These are phyloP conservation scores for Parathielavia hyrcaniae DNA, from an alignment of 495 filamentous ascomycete genomes.

Conservation along the genomic window DNA sequence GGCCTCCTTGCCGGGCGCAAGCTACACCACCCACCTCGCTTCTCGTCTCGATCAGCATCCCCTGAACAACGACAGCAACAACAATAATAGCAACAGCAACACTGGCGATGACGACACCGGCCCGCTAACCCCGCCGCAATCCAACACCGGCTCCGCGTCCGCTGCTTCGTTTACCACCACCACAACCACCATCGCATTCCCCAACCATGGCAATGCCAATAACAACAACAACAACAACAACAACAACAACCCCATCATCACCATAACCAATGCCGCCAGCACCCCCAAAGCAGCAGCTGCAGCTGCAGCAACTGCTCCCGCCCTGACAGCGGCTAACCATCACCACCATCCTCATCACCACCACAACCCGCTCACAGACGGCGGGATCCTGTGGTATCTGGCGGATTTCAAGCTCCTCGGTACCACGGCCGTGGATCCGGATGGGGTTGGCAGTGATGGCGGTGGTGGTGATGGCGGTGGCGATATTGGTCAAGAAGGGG, in stretches of 20 bases:
- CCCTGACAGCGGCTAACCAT: too few species aligned
- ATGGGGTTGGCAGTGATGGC: conserved; percentile 19
- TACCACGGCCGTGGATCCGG: conserved; percentile 52
- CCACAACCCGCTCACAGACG: conserved; percentile 54
- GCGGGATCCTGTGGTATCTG: conserved; percentile 86
- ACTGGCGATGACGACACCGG: conserved; percentile 19
- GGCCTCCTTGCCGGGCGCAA: conserved; percentile 34
- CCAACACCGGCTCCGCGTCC: conserved; percentile 40
- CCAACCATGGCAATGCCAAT: too few species aligned
- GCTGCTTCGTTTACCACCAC: neutral
- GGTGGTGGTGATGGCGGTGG: neutral
- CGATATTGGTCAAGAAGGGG: neutral
- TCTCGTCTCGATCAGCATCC: neutral
- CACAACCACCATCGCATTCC: neutral
- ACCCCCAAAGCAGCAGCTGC: neutral
- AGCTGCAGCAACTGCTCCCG: neutral
- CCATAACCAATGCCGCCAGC: neutral
- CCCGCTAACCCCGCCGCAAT: conserved; percentile 44
- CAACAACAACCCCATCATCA: neutral
- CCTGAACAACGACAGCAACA: neutral
- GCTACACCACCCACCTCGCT: neutral
- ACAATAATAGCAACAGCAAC: conserved; percentile 3
- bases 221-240: conserved; percentile 4
- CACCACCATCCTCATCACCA: conserved; percentile 24
- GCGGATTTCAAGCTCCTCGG: conserved; percentile 72